These are phyloP conservation scores for Zygotorulaspora chibaensis DNA, from an alignment of 805 yeast genomes.

Conservation along the genomic window DNA sequence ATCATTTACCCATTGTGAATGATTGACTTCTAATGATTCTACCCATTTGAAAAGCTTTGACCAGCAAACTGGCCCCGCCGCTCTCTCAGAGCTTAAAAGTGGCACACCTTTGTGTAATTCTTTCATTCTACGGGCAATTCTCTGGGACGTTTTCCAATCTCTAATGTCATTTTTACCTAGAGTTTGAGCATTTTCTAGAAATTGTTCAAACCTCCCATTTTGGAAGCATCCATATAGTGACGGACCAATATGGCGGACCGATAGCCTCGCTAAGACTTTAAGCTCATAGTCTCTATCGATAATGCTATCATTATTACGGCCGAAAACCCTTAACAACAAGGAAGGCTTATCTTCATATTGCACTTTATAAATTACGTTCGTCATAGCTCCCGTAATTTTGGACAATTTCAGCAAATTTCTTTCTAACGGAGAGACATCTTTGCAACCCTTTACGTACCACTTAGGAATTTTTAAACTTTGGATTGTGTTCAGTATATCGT, in stretches of 20 bases:
- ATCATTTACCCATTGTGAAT: constrained; percentile 36
- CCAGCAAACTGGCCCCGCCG: constrained; percentile 67
- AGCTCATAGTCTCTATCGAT: constrained; percentile 85
- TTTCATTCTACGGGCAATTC: constrained; percentile 94
- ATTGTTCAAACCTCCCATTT: constrained; percentile 94
- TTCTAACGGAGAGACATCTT: constrained; percentile 27
- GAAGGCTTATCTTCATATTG: constrained; percentile 59
- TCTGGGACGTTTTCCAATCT: constrained; percentile 67
- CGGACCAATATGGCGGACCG: constrained; percentile 81
- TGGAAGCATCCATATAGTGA: constrained; percentile 79
- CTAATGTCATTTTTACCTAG: constrained; percentile 70
- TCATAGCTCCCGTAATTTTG: constrained; percentile 88
- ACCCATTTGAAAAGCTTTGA: constrained; percentile 68
- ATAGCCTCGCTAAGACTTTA: constrained; percentile 63
- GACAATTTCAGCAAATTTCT: constrained; percentile 47
- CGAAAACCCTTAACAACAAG: constrained; percentile 76
- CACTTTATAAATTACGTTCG: constrained; percentile 81
- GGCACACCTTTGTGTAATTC: constrained; percentile 82
- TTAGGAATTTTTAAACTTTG: constrained; percentile 64
- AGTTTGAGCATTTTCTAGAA: constrained; percentile 75
- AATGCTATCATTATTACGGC: constrained; percentile 77
- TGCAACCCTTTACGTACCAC: constrained; percentile 59
- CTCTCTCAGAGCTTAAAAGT: constrained; percentile 52
- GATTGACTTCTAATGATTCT: constrained; percentile 37
- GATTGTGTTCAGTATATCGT: constrained; percentile 64